Evolutionary conservation across 2,329 filamentous ascomycete genomes (phyloP).

Genomic region (Simplicillium aogashimaense): DNA sequence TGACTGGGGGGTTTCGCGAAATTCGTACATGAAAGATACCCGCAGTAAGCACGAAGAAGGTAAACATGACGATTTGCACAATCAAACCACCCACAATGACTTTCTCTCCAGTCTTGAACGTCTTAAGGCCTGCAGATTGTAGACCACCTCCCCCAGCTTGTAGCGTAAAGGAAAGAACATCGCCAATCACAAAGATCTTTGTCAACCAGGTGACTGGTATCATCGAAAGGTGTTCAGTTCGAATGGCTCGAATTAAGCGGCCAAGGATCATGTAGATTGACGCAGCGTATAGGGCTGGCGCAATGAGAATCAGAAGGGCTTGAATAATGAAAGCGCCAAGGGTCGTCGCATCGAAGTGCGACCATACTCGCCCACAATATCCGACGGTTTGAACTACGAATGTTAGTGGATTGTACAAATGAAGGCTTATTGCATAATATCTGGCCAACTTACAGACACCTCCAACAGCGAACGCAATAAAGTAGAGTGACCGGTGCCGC

Average conservation of each 20-base stretch:
- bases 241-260: slow-evolving; percentile 19
- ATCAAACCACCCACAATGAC: slow-evolving; percentile 41
- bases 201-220: slow-evolving; percentile 24
- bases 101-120: slow-evolving; percentile 23
- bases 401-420: neutral
- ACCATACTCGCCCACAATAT: slow-evolving; percentile 13
- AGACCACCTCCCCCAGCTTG: slow-evolving; percentile 27
- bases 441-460: slow-evolving; percentile 8
- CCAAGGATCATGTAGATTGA: slow-evolving; percentile 17
- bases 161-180: slow-evolving; percentile 31
- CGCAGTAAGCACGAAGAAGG: slow-evolving; percentile 37
- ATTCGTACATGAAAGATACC: slow-evolving; percentile 29
- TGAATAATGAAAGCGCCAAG: slow-evolving; percentile 13
- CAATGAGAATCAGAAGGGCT: slow-evolving; percentile 11
- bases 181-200: slow-evolving; percentile 35
- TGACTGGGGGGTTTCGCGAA: slow-evolving; percentile 10
- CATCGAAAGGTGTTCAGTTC: slow-evolving; percentile 9
- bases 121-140: slow-evolving; percentile 10
- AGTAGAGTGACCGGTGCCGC: slow-evolving; percentile 6
- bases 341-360: slow-evolving; percentile 4
- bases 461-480: slow-evolving; percentile 8
- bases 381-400: slow-evolving; percentile 11
- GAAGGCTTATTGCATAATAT: neutral
- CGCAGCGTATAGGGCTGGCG: slow-evolving; percentile 8
- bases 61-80: slow-evolving; percentile 43